Base-by-base conservation (phyloP, 345 rosid genomes). In the Ailanthus altissimus region DNA sequence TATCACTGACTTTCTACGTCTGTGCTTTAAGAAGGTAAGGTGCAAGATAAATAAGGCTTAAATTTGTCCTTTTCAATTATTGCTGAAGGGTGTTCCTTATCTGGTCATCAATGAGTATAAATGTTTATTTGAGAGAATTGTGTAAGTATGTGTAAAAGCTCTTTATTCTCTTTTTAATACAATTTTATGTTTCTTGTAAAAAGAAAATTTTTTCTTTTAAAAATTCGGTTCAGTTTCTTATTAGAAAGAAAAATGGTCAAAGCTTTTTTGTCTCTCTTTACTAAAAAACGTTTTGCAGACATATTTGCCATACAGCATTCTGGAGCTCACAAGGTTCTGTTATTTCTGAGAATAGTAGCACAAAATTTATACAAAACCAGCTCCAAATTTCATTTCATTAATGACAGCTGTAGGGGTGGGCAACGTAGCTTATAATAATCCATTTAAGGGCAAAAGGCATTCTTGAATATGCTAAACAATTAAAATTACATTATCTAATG, bases 11-110 rank as follows among this genome's bases (percentile, higher is more conserved):
- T 97, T 97, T 80, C 84, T 94, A 68, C 90, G 86, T 59, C 99
- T 91, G 83, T 97, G 99, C 84, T 97, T 96, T 83, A 94, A 97
- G 90, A 97, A 97, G 99, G 99, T 94, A 83, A 62, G 70, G 23
- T 61, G 45, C 40, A 53, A 74, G 61, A 73, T 61, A 40, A 67
- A 68, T 72, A 23, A 53, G 16, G 25, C 45, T 40, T 25, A 40
- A 23, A 65, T 15, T n/a, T 57, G 59, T 40, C 49, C 42, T 64
- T 8, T 66, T 72, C 36, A 10, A n/a, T 40, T 12, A 65, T 51
- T 66, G 67, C 47, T 54, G 18, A 36, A 13, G 12, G 49, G 53
- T 20, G 28, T 14, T 40, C 1, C 36, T 71, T 14, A 25, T 28
- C 15, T 23, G 14, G 56, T 68, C 13, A 2, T 68, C 21, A 5